Conservation (phyloP, 192 early-diverging fungal genomes). For the Phlyctochytrium bullatum region DNA sequence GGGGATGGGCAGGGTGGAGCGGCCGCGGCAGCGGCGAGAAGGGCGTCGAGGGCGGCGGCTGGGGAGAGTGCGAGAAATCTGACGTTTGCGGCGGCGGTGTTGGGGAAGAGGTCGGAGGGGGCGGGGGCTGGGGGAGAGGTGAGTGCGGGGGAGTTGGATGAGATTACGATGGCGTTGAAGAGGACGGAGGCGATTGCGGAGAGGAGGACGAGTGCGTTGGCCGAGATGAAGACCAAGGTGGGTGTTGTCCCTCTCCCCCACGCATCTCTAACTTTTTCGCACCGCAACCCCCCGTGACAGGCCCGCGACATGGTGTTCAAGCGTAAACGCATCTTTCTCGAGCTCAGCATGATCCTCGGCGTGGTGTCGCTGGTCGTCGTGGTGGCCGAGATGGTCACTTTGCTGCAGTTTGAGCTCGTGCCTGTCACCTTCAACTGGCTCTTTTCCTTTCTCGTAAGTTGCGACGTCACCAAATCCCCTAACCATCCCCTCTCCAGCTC, state of each 20-base stretch:
- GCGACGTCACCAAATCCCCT: neutral
- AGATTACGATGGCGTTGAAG: constrained; percentile 1
- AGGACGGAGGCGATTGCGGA: neutral
- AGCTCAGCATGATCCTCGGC: neutral
- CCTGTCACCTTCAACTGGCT: neutral
- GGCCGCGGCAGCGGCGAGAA: neutral
- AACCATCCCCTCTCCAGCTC: neutral
- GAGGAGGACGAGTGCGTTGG: neutral
- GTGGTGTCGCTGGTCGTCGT: neutral
- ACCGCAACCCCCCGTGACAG: no score
- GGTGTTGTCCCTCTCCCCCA: neutral
- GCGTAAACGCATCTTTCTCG: neutral
- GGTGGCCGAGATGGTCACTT: neutral
- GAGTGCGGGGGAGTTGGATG: neutral
- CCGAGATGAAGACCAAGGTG: neutral
- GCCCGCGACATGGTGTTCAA: neutral
- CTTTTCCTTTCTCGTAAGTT: neutral
- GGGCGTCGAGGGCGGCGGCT: neutral
- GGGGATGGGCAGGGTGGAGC: neutral
- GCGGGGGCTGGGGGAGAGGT: neutral
- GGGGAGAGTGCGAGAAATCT: neutral
- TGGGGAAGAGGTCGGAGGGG: neutral
- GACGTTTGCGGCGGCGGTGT: neutral
- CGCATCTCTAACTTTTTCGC: neutral
- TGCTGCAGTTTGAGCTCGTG: neutral